Evolutionary conservation across 371 early-diverging fungal genomes (phyloP), one percentile per base, ranked within the genome.

Genomic region (Lichtheimia corymbifera): DNA sequence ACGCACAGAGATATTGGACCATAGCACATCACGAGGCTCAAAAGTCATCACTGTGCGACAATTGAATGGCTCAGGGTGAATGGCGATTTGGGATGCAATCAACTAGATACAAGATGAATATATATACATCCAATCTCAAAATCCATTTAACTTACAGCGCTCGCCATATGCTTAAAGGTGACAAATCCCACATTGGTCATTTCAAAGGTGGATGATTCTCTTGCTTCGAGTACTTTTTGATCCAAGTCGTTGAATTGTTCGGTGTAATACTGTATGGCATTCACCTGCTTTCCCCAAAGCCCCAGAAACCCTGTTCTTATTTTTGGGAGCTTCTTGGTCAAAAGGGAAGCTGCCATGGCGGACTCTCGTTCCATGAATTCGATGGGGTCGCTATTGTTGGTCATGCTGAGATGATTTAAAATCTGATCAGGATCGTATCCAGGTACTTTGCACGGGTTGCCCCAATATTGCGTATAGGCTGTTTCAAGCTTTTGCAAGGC

Each of bases 21-120:
- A 90, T 53, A 79, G 71, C 42, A 91, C 72, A 73, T 91, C 90
- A 44, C 90, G 84, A 5, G 92, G 92, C 64, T 90, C 92, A 20
- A 86, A 89, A 0, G 92, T 90, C 69, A 80, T 73, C 28, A 60
- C 67, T 0, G 86, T 86, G 66, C 87, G 82, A 61, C 86, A 89
- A 7, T 83, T 72, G 56, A 89, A 92, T 25, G 95, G 88, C 61
- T 83, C 68, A 52, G 86, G 72, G 72, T 79, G 63, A 59, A 83
- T 66, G 45, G 86, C 65, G 56, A 79, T 72, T 72, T 88, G 88
- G 15, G 88, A 76, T 1, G 77, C 84, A 58, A 87, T 72, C 22
- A 85, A 74, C 83, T 83, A 65, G 22, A 45, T 28, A 59, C 41
- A 66, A 49, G 13, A 40, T 60, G 40, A 24, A 14, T 52, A 50